These are phyloP conservation scores for Rutstroemia sydowiana DNA, from an alignment of 2,329 filamentous ascomycete genomes.

Conservation along the genomic window DNA sequence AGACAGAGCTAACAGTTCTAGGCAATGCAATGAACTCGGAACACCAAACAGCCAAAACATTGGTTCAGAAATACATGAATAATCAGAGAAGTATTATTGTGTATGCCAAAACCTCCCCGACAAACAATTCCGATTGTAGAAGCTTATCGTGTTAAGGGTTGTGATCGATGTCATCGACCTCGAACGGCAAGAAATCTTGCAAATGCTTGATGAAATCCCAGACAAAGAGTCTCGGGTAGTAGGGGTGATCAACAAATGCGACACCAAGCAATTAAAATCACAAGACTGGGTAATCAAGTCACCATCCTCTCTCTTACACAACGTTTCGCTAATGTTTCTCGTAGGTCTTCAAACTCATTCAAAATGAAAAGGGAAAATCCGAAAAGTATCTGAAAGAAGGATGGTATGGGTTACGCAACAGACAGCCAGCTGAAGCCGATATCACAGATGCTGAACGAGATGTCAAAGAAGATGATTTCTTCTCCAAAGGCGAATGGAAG, in stretches of 20 bases:
- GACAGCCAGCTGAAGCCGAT: constrained; percentile 28
- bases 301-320: constrained; percentile 2
- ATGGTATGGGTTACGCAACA: constrained; percentile 39
- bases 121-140: neutral
- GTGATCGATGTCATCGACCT: constrained; percentile 35
- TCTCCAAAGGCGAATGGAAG: constrained; percentile 15
- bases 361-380: constrained; percentile 19
- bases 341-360: constrained; percentile 14
- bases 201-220: constrained; percentile 23
- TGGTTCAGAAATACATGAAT: constrained; percentile 32
- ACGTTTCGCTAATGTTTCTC: constrained; percentile 29
- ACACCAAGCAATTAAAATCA: constrained; percentile 27
- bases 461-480: constrained; percentile 13
- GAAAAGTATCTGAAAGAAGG: constrained; percentile 32
- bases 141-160: constrained; percentile 26
- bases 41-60: constrained; percentile 13
- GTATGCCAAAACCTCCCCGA: constrained; percentile 6
- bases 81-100: constrained; percentile 37
- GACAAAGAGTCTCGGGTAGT: constrained; percentile 27
- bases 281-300: constrained; percentile 26
- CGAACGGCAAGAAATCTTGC: constrained; percentile 33
- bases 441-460: constrained; percentile 21
- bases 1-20: neutral
- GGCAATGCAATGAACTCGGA: constrained; percentile 1
- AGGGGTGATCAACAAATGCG: constrained; percentile 38